Base-by-base conservation (phyloP, 2,329 filamentous ascomycete species). In the Stachybotrys echinatus region DNA sequence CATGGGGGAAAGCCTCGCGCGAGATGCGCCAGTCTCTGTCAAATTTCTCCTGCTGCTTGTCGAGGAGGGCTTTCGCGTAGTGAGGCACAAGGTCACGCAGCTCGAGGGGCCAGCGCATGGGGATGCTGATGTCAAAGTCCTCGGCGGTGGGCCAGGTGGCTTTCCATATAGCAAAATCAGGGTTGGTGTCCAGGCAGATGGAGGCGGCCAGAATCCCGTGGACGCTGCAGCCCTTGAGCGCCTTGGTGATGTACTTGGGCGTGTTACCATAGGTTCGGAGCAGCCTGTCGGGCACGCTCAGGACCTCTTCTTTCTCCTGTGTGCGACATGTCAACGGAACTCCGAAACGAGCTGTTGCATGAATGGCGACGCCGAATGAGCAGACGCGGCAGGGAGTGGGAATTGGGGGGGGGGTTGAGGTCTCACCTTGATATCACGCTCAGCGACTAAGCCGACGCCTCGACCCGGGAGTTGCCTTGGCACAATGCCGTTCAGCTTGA, bases 121-220 rank as follows among this genome's bases (percentile, higher is more conserved):
- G 65, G 54, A 66, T 62, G 22, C 59, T 55, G 5, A 61, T 57
- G 50, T 64, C 59, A 51, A 95, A 80, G 55, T 90, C 85, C 12
- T 73, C 66, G 2, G 68, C 66, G 0, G 75, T 79, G 0, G 90
- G 90, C 69, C 89, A 84, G 3, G 88, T 80, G 43, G 77, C 77
- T 60, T 77, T 76, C 87, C 88, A 92, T 6, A 73, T 65, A 0
- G 68, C 65, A 57, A 77, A 79, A 37, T 74, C 72, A 17, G 69
- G 60, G 65, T 60, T 67, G 4, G 67, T 64, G 48, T 83, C 74
- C 19, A 85, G 72, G 6, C 81, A 77, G 12, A 92, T 70, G 54
- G 85, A 82, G 1, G 85, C 79, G 10, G 89, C 88, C 2, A 95
- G 72, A 19, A 89, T 76, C 6, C 84, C 86, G 54, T 95, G 89